Percentiles rank a stretch among this genome's conserved stretches.
Conservation (phyloP, 1,284 basidiomycete species). For the Moesziomyces parantarcticus region DNA sequence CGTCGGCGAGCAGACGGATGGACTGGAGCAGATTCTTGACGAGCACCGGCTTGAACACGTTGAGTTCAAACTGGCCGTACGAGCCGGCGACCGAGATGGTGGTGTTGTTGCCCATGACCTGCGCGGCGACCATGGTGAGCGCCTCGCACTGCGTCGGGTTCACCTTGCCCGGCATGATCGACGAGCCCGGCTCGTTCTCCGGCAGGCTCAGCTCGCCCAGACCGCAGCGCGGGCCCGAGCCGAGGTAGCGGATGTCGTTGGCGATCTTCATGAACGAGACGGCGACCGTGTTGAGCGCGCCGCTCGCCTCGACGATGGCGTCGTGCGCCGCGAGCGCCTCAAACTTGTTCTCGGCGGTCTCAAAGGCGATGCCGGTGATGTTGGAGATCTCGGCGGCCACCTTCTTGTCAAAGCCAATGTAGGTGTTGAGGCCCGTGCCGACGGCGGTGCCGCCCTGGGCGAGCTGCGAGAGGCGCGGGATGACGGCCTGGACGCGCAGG, state of each 20-base stretch:
- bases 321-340: conserved; percentile 97
- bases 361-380: conserved; percentile 88
- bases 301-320: conserved; percentile 95
- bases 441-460: conserved; percentile 99
- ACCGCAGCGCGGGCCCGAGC: conserved; percentile 96
- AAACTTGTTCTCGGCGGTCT: conserved; percentile 99
- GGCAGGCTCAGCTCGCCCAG: conserved; percentile 93
- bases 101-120: conserved; percentile 98
- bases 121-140: conserved; percentile 94
- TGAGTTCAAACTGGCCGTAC: conserved; percentile 97
- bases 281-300: conserved; percentile 93
- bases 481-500: conserved; percentile 80
- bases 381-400: conserved; percentile 92
- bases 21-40: conserved; percentile 97
- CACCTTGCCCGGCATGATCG: conserved; percentile 99
- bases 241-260: conserved; percentile 98
- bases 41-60: conserved; percentile 99
- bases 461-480: conserved; percentile 88
- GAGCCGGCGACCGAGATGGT: conserved; percentile 91
- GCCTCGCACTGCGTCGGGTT: conserved; percentile 99
- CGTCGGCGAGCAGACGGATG: conserved; percentile 92
- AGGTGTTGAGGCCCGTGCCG: conserved; percentile 95
- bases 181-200: conserved; percentile 98
- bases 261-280: conserved; percentile 99
- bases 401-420: conserved; percentile 93